Conservation (phyloP, 495 filamentous ascomycete genomes). For the Penicillium arizonense region DNA sequence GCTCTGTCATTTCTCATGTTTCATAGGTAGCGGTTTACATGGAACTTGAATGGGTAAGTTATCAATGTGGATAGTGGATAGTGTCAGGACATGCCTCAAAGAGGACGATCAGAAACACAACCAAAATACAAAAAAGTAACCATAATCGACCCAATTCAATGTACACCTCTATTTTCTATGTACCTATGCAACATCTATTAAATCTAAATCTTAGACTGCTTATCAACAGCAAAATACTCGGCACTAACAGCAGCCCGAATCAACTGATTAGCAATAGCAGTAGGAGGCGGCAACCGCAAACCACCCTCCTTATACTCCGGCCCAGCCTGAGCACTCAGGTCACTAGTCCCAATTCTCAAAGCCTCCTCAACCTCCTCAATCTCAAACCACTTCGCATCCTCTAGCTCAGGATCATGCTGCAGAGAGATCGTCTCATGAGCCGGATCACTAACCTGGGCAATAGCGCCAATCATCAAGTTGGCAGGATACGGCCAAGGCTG, state of each 20-base stretch:
- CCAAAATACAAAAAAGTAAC: too few species aligned
- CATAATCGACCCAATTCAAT: not conserved
- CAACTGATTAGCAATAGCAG: constrained; percentile 79
- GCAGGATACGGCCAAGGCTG: constrained; percentile 92
- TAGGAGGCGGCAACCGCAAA: constrained; percentile 69
- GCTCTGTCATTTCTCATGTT: not conserved
- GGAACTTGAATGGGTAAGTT: too few species aligned
- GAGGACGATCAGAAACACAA: too few species aligned
- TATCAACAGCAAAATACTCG: constrained; percentile 43
- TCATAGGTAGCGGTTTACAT: too few species aligned
- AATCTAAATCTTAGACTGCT: constrained; percentile 33
- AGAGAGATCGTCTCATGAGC: constrained; percentile 78
- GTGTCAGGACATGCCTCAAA: too few species aligned
- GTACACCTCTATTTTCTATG: constrained; percentile 1
- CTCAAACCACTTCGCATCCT: constrained; percentile 82
- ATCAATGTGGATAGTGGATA: too few species aligned
- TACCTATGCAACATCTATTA: not conserved
- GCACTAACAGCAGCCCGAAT: constrained; percentile 50
- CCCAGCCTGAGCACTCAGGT: constrained; percentile 61
- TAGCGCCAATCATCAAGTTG: constrained; percentile 91
- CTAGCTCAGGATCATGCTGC: constrained; percentile 86
- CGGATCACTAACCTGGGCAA: constrained; percentile 76
- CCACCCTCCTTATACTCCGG: constrained; percentile 69
- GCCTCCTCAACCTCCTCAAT: constrained; percentile 61
- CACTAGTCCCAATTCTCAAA: constrained; percentile 57